Evolutionary conservation across 768 basidiomycete genomes (phyloP).

Genomic region (Gyrodon lividus): DNA sequence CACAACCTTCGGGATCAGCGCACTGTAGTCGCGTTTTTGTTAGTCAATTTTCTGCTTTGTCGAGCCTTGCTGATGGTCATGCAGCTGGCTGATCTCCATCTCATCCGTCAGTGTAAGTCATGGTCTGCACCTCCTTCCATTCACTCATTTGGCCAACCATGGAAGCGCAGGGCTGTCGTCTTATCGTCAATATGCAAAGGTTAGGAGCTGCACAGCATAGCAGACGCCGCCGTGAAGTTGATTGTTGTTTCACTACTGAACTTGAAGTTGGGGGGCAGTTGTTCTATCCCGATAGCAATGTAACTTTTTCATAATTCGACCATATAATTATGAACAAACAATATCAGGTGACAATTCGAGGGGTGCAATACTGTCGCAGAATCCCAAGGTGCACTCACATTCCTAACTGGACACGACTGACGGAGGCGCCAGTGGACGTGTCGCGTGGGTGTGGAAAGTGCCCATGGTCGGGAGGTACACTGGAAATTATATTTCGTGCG

Average conservation of each 20-base stretch:
- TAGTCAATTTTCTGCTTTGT: neutral
- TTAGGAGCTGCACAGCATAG: neutral
- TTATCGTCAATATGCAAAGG: conserved; percentile 25
- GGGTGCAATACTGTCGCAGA: no score
- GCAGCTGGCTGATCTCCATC: conserved; percentile 16
- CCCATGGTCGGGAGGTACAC: no score
- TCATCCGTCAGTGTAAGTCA: conserved; percentile 17
- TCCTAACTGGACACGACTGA: no score
- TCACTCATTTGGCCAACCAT: neutral
- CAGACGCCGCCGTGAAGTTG: neutral
- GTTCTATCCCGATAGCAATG: no score
- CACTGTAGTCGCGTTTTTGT: conserved; percentile 6
- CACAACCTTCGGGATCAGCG: neutral
- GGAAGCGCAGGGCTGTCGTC: conserved; percentile 19
- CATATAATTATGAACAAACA: no score
- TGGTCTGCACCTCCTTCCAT: neutral
- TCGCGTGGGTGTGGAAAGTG: no score
- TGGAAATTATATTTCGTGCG: no score
- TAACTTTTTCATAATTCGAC: no score
- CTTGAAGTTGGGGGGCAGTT: conserved; percentile 3
- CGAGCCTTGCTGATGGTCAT: conserved; percentile 1
- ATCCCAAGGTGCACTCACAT: no score
- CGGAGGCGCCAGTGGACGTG: no score
- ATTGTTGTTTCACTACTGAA: neutral
- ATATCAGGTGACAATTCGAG: no score